A percentile compares a stretch with the other conserved stretches of the same genome.
Evolutionary conservation across 176 grass and related monocot genomes (phyloP).

Genomic region (Avena atlantica): DNA sequence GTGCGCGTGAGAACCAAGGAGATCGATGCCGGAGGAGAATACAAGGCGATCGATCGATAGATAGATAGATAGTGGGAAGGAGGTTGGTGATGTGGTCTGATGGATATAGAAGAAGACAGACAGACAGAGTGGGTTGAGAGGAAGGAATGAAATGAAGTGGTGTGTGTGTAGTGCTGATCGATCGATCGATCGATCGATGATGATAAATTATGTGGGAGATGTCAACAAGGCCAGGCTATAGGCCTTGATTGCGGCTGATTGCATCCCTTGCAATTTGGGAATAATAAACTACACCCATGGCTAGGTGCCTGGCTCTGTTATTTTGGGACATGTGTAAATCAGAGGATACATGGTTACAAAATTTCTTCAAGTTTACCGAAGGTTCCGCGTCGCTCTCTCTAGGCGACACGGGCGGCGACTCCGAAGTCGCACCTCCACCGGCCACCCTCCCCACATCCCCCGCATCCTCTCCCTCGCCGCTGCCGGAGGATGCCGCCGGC

Average conservation of each 20-base stretch:
- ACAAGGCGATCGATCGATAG: background rate
- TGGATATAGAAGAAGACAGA: background rate
- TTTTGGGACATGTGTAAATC: slow-evolving; percentile 26
- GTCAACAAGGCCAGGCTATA: slow-evolving; percentile 49
- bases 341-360: background rate
- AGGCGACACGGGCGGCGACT: no score
- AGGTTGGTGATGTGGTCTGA: slow-evolving; percentile 38
- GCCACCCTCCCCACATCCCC: no score
- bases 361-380: no score
- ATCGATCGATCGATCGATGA: slow-evolving; percentile 1
- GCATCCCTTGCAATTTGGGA: slow-evolving; percentile 24
- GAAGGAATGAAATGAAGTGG: slow-evolving; percentile 37
- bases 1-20: background rate
- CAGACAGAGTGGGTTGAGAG: slow-evolving; percentile 31
- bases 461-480: no score
- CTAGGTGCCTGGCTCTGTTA: background rate
- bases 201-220: background rate
- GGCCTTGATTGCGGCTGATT: background rate
- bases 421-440: no score
- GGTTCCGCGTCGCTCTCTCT: no score
- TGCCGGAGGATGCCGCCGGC: no score
- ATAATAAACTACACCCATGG: slow-evolving; percentile 27
- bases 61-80: background rate
- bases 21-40: background rate
- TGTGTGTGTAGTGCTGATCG: background rate